Conservation (phyloP, 345 rosid genomes). For the Diplotaxis tenuifolia region DNA sequence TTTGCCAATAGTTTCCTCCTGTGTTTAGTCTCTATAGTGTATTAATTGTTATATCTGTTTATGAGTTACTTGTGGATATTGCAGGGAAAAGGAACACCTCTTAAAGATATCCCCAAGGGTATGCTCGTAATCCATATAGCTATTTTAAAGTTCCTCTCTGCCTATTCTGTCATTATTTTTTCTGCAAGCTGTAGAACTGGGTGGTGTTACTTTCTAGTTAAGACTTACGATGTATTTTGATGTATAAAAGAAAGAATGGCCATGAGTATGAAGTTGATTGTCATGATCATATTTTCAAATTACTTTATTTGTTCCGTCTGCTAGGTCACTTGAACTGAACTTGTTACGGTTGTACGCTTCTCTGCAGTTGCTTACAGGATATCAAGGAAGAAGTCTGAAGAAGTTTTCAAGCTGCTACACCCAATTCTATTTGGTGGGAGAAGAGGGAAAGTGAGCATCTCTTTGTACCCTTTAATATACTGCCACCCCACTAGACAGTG, state of each 20-base stretch:
- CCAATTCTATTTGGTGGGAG: conserved; percentile 58
- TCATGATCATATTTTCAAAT: neutral
- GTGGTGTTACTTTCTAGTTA: neutral
- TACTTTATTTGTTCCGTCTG: neutral
- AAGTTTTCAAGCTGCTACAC: conserved; percentile 71
- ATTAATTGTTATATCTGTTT: conserved; percentile 18
- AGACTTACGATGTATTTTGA: neutral
- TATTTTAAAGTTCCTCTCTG: conserved; percentile 3
- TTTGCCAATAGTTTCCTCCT: conserved; percentile 24
- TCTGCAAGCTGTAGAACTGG: neutral
- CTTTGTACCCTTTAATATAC: conserved; percentile 7
- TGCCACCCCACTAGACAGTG: conserved; percentile 2
- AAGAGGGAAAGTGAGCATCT: conserved; percentile 72
- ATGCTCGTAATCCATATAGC: conserved; percentile 20
- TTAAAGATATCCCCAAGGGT: conserved; percentile 96
- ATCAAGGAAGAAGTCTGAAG: conserved; percentile 75
- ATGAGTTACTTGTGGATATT: conserved; percentile 33
- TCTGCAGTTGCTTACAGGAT: conserved; percentile 78
- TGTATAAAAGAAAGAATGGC: neutral
- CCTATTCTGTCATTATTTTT: neutral
- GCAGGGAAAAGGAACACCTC: conserved; percentile 85
- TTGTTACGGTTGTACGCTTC: neutral
- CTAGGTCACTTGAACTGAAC: neutral
- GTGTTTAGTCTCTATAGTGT: conserved; percentile 3
- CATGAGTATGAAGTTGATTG: neutral